phyloP scores from a whole-genome alignment of 2,329 filamentous ascomycete species.

The Aspergillus pseudonomiae region DNA sequence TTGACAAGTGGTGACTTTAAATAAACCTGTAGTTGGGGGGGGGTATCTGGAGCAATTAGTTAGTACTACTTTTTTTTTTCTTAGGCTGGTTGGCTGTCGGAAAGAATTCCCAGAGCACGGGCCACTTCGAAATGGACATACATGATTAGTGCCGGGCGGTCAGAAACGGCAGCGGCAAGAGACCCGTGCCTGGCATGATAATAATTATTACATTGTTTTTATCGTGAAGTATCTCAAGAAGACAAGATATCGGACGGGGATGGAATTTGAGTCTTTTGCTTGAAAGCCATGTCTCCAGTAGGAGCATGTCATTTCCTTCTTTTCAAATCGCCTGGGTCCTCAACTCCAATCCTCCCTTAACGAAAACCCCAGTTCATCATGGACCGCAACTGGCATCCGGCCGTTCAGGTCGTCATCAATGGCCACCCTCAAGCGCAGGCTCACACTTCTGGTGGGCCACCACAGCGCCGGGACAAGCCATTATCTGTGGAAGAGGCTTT shows the following conservation, averaged over 20 bases:
- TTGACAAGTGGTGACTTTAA: slow-evolving; percentile 5
- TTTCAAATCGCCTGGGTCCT: slow-evolving; percentile 23
- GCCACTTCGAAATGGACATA: slow-evolving; percentile 13
- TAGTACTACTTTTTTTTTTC: slow-evolving; percentile 22
- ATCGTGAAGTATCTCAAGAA: background rate
- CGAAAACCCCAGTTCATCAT: slow-evolving; percentile 34
- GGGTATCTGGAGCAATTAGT: background rate
- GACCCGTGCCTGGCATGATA: slow-evolving; percentile 27
- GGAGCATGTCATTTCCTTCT: slow-evolving; percentile 30
- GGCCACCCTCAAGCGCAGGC: slow-evolving; percentile 33
- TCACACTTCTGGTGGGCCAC: slow-evolving; percentile 29
- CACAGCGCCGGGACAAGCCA: slow-evolving; percentile 36
- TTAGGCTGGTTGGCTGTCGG: slow-evolving; percentile 17
- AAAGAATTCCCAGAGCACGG: slow-evolving; percentile 26
- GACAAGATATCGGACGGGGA: slow-evolving; percentile 18
- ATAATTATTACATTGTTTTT: slow-evolving; percentile 26
- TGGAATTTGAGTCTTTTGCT: slow-evolving; percentile 18
- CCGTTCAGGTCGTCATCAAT: slow-evolving; percentile 48
- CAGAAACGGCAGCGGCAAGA: slow-evolving; percentile 28
- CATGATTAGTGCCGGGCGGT: slow-evolving; percentile 31
- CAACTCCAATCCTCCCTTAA: slow-evolving; percentile 26
- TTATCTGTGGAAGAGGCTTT: slow-evolving; percentile 52
- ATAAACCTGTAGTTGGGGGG: slow-evolving; percentile 2
- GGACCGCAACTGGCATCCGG: slow-evolving; percentile 44
- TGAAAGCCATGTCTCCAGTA: slow-evolving; percentile 39